Conservation (phyloP, 345 rosid species). For the Combretum micranthum region DNA sequence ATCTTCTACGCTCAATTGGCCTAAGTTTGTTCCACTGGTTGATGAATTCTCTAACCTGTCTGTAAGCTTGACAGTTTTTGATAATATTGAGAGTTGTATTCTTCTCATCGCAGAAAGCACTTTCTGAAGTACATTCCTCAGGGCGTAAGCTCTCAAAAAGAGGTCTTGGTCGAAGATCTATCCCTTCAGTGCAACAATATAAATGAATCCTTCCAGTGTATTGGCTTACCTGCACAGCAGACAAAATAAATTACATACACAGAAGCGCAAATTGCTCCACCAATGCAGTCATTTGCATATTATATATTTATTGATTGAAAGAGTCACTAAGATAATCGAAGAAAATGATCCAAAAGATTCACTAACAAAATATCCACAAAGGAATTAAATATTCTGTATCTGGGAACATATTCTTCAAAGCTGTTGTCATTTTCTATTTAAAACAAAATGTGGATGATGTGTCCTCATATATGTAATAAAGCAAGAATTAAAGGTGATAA, state of each 20-base stretch:
- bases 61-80: conserved; percentile 24
- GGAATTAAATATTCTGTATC: too few relatives aligned
- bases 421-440: too few relatives aligned
- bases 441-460: too few relatives aligned
- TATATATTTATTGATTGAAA: too few relatives aligned
- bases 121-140: conserved; percentile 58
- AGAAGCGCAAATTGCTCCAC: too few relatives aligned
- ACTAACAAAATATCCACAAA: too few relatives aligned
- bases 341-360: too few relatives aligned
- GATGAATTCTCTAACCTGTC: conserved; percentile 48
- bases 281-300: too few relatives aligned
- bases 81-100: conserved; percentile 23
- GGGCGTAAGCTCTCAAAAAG: conserved; percentile 69
- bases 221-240: conserved; percentile 49
- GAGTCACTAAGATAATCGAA: too few relatives aligned
- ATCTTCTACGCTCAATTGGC: conserved; percentile 69
- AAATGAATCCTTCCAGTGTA: conserved; percentile 89
- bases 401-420: too few relatives aligned
- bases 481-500: too few relatives aligned
- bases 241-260: not conserved
- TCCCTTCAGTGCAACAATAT: conserved; percentile 63
- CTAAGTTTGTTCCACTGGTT: conserved; percentile 75
- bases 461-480: too few relatives aligned
- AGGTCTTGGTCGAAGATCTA: conserved; percentile 74
- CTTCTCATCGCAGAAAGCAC: conserved; percentile 14